phyloP scores from a whole-genome alignment of 2,329 filamentous ascomycete species.

The Alternaria conjuncta region DNA sequence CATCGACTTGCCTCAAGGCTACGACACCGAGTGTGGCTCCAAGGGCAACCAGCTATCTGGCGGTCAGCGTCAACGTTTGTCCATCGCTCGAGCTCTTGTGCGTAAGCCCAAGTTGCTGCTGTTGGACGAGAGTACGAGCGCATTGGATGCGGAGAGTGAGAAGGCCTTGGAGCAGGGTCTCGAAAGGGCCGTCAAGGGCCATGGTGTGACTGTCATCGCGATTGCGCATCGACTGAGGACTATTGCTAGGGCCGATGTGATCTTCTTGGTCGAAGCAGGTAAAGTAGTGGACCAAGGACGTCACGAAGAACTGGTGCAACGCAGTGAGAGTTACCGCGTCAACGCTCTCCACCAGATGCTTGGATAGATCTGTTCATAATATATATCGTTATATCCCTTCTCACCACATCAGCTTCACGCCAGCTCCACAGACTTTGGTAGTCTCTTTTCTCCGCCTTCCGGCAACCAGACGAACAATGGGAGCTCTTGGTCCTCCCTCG shows the following conservation, averaged over 20 bases:
- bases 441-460: conserved; percentile 4
- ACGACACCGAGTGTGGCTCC: conserved; percentile 62
- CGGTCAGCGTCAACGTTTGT: conserved; percentile 52
- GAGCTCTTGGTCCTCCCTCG: conserved; percentile 13
- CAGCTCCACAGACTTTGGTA: conserved; percentile 24
- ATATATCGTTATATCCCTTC: conserved; percentile 2
- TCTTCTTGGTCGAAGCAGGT: conserved; percentile 58
- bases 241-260: conserved; percentile 51
- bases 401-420: neutral
- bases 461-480: conserved; percentile 28
- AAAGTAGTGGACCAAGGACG: conserved; percentile 57
- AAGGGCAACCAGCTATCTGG: conserved; percentile 52
- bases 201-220: conserved; percentile 51
- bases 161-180: conserved; percentile 49
- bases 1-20: conserved; percentile 66
- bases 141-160: conserved; percentile 53
- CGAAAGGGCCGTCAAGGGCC: conserved; percentile 45
- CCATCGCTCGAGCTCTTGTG: conserved; percentile 53
- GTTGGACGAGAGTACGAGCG: conserved; percentile 53
- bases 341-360: conserved; percentile 59
- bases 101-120: conserved; percentile 51
- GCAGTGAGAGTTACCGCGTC: conserved; percentile 57
- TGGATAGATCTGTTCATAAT: conserved; percentile 30
- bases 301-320: conserved; percentile 57
- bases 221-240: conserved; percentile 54